Conservation (phyloP, 176 grass and related monocot genomes). For the Dendrocalamus sinicus region DNA sequence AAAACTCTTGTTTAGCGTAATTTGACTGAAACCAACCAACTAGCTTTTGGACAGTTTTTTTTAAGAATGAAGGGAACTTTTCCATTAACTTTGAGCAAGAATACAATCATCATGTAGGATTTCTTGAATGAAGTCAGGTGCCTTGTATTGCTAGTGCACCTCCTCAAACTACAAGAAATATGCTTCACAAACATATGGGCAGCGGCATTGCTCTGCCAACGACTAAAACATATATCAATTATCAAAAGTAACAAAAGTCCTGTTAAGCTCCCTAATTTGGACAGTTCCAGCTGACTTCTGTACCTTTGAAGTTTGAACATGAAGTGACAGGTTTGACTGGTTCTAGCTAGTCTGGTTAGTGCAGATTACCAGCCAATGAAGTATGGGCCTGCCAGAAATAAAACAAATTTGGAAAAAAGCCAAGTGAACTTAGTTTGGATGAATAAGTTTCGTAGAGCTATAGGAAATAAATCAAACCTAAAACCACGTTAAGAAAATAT, state of each 20-base stretch:
- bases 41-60: not conserved
- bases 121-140: too few relatives aligned
- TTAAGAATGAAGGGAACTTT: too few relatives aligned
- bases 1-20: not conserved
- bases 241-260: too few relatives aligned
- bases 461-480: slow-evolving; percentile 20
- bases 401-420: not conserved
- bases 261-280: not conserved
- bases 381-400: not conserved
- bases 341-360: not conserved
- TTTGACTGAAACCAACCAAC: slow-evolving; percentile 16
- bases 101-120: too few relatives aligned
- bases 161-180: too few relatives aligned
- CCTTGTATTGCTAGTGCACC: too few relatives aligned
- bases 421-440: not conserved
- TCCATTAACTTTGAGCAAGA: too few relatives aligned
- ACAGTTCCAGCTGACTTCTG: not conserved
- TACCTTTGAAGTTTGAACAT: slow-evolving; percentile 17
- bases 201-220: too few relatives aligned
- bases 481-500: not conserved
- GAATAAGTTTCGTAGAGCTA: not conserved
- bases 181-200: too few relatives aligned
- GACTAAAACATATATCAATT: too few relatives aligned
- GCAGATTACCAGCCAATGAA: slow-evolving; percentile 15
- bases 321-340: not conserved